Percentiles rank a stretch among this genome's conserved stretches.
Evolutionary conservation across 225 moss, liverwort and hornwort genomes (phyloP).

Genomic region (Thuidium tamariscinum): DNA sequence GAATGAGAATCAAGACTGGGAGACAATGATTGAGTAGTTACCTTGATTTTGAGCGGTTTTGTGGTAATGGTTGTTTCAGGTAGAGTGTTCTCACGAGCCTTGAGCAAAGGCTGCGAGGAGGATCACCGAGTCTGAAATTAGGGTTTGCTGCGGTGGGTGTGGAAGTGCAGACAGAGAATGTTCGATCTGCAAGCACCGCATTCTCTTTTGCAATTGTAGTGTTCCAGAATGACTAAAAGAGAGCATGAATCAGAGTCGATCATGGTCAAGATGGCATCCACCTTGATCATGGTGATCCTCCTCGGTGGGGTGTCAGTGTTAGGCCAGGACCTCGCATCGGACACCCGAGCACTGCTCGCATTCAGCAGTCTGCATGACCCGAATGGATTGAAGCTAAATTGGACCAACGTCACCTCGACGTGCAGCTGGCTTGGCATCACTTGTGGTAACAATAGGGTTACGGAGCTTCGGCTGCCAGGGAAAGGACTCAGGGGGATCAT

Average conservation of each 20-base stretch:
- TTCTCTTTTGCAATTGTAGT: background rate
- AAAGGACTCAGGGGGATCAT: constrained; percentile 18
- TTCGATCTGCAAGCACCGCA: background rate
- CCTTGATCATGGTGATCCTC: background rate
- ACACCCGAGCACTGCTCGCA: constrained; percentile 9
- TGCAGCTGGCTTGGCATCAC: constrained; percentile 36
- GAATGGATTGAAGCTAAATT: constrained; percentile 15
- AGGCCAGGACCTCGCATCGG: constrained; percentile 23
- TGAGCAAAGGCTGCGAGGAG: background rate
- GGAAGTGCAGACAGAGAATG: background rate
- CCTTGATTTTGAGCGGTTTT: background rate
- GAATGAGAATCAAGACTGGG: background rate
- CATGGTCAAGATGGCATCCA: background rate
- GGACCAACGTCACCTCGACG: constrained; percentile 15
- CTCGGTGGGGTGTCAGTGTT: background rate
- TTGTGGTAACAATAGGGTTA: constrained; percentile 16
- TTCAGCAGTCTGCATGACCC: constrained; percentile 15
- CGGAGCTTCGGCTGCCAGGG: constrained; percentile 23
- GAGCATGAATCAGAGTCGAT: constrained; percentile 10
- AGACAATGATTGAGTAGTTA: background rate
- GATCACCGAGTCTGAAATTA: background rate
- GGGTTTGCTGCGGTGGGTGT: background rate
- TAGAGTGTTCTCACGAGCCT: background rate
- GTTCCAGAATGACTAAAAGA: constrained; percentile 1
- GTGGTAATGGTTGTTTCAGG: background rate